These are phyloP conservation scores for Dentipellis fragilis DNA, from an alignment of 768 basidiomycete genomes.

Conservation along the genomic window DNA sequence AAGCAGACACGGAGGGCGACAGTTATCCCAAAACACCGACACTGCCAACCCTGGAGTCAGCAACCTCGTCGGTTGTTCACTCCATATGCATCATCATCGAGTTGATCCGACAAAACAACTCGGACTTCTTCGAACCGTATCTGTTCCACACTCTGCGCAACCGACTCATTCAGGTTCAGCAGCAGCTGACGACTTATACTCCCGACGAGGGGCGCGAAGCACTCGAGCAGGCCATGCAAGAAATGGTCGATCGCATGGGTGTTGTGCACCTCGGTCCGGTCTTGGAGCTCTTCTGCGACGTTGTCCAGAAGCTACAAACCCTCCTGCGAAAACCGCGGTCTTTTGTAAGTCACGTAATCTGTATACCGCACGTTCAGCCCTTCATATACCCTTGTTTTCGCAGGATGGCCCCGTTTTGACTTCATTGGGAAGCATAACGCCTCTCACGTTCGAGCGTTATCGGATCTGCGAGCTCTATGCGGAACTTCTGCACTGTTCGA, in stretches of 20 bases:
- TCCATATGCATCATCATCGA: conserved; percentile 87
- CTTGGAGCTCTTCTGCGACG: conserved; percentile 60
- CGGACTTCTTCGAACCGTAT: conserved; percentile 97
- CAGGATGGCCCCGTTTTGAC: conserved; percentile 63
- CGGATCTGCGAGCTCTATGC: conserved; percentile 95
- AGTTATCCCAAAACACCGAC: conserved; percentile 10
- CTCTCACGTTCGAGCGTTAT: conserved; percentile 91
- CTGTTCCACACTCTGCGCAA: conserved; percentile 91
- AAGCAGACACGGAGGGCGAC: conserved; percentile 9
- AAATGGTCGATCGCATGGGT: conserved; percentile 77
- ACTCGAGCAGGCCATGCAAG: conserved; percentile 62
- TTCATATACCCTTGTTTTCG: conserved; percentile 4
- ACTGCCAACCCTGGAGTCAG: conserved; percentile 39
- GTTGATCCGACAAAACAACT: conserved; percentile 94
- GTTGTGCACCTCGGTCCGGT: conserved; percentile 87
- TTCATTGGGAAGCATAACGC: conserved; percentile 62
- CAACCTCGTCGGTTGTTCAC: conserved; percentile 74
- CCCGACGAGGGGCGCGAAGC: conserved; percentile 54
- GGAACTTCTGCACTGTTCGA: conserved; percentile 94
- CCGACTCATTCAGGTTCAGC: conserved; percentile 80
- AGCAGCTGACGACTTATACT: conserved; percentile 41
- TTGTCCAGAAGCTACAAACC: conserved; percentile 57
- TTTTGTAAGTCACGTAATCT: conserved; percentile 38
- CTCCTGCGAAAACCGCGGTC: conserved; percentile 69
- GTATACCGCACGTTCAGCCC: not conserved